These are phyloP conservation scores for Suillus fuscotomentosus DNA, from an alignment of 768 basidiomycete species.

Conservation along the genomic window DNA sequence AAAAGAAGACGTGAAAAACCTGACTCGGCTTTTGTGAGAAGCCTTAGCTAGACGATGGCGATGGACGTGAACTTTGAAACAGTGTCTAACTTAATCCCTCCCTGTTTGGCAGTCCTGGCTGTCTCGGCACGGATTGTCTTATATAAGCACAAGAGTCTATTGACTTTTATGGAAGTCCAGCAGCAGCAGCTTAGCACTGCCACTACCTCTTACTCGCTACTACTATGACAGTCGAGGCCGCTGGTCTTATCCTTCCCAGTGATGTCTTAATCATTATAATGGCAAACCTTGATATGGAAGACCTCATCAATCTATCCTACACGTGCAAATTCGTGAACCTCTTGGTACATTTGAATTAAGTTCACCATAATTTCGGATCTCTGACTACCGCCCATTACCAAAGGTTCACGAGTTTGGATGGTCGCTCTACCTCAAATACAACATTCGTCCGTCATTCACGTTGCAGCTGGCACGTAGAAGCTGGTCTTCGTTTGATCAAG, in stretches of 20 bases:
- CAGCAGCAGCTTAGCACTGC: not conserved
- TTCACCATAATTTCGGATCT: not conserved
- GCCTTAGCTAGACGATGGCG: not conserved
- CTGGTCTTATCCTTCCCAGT: slow-evolving; percentile 37
- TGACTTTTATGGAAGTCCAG: not conserved
- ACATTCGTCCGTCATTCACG: slow-evolving; percentile 56
- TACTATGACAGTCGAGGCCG: not conserved
- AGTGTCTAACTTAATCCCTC: slow-evolving; percentile 1
- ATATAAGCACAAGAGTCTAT: not conserved
- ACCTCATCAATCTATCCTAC: slow-evolving; percentile 35
- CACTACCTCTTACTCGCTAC: not conserved
- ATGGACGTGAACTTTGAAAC: not conserved
- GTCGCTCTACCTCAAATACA: slow-evolving; percentile 46
- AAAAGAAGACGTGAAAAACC: not conserved
- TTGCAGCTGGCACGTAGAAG: slow-evolving; percentile 39
- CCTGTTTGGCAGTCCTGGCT: not conserved
- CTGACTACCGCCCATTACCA: slow-evolving; percentile 1
- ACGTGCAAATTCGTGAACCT: slow-evolving; percentile 29
- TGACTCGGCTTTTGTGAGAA: not conserved
- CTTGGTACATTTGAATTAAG: slow-evolving; percentile 40
- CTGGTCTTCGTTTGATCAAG: slow-evolving; percentile 46
- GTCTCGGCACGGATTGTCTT: slow-evolving; percentile 1
- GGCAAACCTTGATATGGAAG: slow-evolving; percentile 40
- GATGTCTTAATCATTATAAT: slow-evolving; percentile 59
- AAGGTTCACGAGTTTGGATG: slow-evolving; percentile 67